These are phyloP conservation scores for Bocquillonia castaneifolia DNA, from an alignment of 441 rosid genomes.

Conservation along the genomic window DNA sequence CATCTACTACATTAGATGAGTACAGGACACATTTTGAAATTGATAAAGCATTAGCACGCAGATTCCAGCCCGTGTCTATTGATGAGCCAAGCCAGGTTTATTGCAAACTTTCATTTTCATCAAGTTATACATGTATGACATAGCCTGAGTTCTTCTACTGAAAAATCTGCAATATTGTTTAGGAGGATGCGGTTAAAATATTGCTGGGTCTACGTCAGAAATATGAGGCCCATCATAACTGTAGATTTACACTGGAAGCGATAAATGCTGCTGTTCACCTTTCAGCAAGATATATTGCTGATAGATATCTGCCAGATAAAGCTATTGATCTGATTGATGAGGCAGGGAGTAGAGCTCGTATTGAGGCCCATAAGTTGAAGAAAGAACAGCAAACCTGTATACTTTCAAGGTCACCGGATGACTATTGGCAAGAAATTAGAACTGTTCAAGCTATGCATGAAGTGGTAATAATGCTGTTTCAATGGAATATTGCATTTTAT, in stretches of 20 bases:
- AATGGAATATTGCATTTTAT: slow-evolving; percentile 8
- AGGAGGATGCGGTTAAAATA: slow-evolving; percentile 83
- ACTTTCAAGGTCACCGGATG: slow-evolving; percentile 77
- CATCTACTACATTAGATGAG: slow-evolving; percentile 89
- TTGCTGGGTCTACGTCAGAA: slow-evolving; percentile 79
- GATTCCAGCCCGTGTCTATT: slow-evolving; percentile 88
- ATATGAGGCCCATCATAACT: slow-evolving; percentile 89
- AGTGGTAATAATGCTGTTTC: slow-evolving; percentile 52
- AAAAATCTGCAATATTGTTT: slow-evolving; percentile 29
- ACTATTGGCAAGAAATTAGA: slow-evolving; percentile 96
- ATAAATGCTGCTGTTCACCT: slow-evolving; percentile 72
- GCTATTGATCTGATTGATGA: slow-evolving; percentile 58
- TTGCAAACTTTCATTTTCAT: slow-evolving; percentile 16
- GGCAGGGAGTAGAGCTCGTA: slow-evolving; percentile 88
- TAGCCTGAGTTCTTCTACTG: slow-evolving; percentile 19
- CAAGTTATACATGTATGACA: slow-evolving; percentile 14
- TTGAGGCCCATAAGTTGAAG: slow-evolving; percentile 72
- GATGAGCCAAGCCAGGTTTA: slow-evolving; percentile 57
- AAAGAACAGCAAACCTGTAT: slow-evolving; percentile 68
- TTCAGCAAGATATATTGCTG: slow-evolving; percentile 82
- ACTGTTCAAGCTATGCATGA: slow-evolving; percentile 95
- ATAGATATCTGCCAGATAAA: slow-evolving; percentile 50
- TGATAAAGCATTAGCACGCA: slow-evolving; percentile 83
- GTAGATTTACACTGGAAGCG: slow-evolving; percentile 73
- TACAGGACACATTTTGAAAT: slow-evolving; percentile 84